Conservation (phyloP, 257 asterid genomes). For the Petrea volubilis region DNA sequence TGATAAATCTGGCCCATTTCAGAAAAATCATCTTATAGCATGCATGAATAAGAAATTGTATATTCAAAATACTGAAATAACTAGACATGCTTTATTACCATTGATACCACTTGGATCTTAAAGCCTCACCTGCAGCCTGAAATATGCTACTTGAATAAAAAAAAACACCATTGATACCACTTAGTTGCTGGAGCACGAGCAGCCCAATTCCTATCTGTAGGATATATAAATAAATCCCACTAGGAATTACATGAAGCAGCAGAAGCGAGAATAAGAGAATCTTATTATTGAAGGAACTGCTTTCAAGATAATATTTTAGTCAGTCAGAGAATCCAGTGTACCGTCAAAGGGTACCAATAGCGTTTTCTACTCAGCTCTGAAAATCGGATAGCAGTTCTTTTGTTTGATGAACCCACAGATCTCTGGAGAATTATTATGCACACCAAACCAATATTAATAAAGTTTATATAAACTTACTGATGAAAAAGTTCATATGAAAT, state of each 20-base stretch:
- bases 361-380: conserved; percentile 79
- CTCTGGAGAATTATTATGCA: conserved; percentile 42
- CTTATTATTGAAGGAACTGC: background rate
- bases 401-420: conserved; percentile 76
- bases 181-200: conserved; percentile 80
- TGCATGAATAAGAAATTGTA: background rate
- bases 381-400: conserved; percentile 64
- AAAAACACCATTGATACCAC: conserved; percentile 82
- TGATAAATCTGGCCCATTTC: background rate
- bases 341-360: conserved; percentile 82
- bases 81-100: background rate
- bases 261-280: conserved; percentile 3
- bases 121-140: conserved; percentile 64
- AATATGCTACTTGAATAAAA: conserved; percentile 89
- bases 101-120: background rate
- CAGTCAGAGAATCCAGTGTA: conserved; percentile 28
- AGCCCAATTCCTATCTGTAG: conserved; percentile 83
- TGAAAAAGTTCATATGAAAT: conserved; percentile 9
- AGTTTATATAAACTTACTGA: background rate
- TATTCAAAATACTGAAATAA: background rate
- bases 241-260: conserved; percentile 1
- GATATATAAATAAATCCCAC: background rate
- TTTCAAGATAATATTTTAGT: background rate
- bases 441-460: conserved; percentile 12
- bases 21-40: background rate